These are phyloP conservation scores for Rhynchospora tenuis DNA, from an alignment of 176 grass and related monocot species.

Conservation along the genomic window DNA sequence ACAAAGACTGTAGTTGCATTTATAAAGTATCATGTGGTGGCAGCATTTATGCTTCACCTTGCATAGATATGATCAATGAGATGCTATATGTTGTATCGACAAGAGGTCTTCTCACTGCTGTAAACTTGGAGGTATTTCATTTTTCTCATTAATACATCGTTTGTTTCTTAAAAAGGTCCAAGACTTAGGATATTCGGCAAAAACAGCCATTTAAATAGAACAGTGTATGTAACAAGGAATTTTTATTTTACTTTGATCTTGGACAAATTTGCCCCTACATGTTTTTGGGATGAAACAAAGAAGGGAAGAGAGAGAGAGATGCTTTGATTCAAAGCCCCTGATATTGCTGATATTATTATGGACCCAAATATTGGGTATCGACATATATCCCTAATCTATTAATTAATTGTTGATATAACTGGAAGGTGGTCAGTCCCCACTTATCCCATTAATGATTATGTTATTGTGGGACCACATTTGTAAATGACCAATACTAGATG, in stretches of 20 bases:
- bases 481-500: background rate
- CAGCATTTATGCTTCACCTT: slow-evolving; percentile 92
- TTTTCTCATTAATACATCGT: background rate
- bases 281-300: background rate
- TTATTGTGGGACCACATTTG: background rate
- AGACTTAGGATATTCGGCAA: background rate
- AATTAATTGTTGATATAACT: background rate
- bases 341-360: background rate
- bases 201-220: background rate
- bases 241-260: background rate
- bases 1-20: slow-evolving; percentile 49
- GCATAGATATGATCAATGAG: slow-evolving; percentile 57
- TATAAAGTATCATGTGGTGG: slow-evolving; percentile 89
- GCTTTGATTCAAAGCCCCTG: background rate
- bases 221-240: background rate
- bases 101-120: slow-evolving; percentile 72
- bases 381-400: background rate
- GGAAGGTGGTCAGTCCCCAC: background rate
- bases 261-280: background rate
- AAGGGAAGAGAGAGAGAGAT: background rate
- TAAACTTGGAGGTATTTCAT: slow-evolving; percentile 61
- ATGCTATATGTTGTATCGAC: slow-evolving; percentile 70
- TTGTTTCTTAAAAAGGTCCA: background rate
- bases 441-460: background rate
- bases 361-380: background rate